A percentile compares a stretch with the other conserved stretches of the same genome.
Conservation (phyloP, 1,284 basidiomycete species). For the Flammula alnicola region DNA sequence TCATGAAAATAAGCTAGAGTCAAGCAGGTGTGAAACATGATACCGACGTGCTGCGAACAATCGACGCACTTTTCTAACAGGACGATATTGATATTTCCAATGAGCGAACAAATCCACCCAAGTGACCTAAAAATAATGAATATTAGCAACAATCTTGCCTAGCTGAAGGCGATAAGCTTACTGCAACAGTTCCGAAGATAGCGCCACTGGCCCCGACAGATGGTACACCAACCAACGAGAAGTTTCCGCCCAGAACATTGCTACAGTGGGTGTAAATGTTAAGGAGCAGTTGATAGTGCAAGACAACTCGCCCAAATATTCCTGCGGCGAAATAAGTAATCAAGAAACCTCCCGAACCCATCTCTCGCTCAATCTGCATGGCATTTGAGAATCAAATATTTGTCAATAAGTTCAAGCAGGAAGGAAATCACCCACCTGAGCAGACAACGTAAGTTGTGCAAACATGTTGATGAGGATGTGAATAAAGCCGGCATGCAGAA, state of each 20-base stretch:
- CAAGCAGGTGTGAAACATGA: neutral
- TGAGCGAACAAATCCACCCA: constrained; percentile 93
- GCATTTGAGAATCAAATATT: neutral
- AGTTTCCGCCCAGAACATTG: constrained; percentile 89
- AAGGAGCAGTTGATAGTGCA: neutral
- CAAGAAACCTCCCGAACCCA: constrained; percentile 84
- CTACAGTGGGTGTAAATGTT: constrained; percentile 46
- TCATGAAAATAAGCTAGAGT: constrained; percentile 74
- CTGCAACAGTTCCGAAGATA: constrained; percentile 91
- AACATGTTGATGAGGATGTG: constrained; percentile 91
- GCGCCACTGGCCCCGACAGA: constrained; percentile 95
- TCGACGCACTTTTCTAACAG: constrained; percentile 68
- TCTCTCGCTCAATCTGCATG: constrained; percentile 77
- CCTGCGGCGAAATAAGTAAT: constrained; percentile 89
- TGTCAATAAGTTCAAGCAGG: constrained; percentile 3
- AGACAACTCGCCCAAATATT: constrained; percentile 74
- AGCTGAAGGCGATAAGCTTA: constrained; percentile 38
- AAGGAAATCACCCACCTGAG: constrained; percentile 56
- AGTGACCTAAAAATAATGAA: constrained; percentile 50
- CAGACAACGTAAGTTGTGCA: constrained; percentile 81
- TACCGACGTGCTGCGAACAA: neutral
- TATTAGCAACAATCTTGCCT: neutral
- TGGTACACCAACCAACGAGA: constrained; percentile 87
- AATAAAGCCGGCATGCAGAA: constrained; percentile 91
- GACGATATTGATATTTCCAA: constrained; percentile 87